Conservation (phyloP, 768 basidiomycete species). For the Lactarius akahatsu region DNA sequence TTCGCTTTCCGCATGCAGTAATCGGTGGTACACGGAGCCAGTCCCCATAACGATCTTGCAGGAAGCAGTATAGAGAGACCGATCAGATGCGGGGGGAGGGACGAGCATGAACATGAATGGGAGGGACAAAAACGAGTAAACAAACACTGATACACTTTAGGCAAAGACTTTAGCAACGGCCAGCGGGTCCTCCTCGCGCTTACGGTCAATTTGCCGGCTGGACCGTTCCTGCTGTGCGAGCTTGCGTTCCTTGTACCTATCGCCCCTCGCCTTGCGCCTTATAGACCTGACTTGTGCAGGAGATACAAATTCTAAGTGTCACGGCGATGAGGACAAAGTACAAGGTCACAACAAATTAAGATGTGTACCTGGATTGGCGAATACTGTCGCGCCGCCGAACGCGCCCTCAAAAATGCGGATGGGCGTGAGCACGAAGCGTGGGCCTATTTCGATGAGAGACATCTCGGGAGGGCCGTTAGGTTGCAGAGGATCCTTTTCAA, state of each 20-base stretch:
- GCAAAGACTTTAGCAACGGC: constrained; percentile 89
- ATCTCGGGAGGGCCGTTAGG: constrained; percentile 83
- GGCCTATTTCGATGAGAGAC: constrained; percentile 94
- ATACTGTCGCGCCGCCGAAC: constrained; percentile 92
- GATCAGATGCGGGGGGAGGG: background rate
- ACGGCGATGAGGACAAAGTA: constrained; percentile 5
- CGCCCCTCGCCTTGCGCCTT: constrained; percentile 67
- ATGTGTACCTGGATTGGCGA: constrained; percentile 84
- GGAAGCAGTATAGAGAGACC: background rate
- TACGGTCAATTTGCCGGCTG: constrained; percentile 61
- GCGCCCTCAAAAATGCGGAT: constrained; percentile 98
- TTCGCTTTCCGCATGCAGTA: background rate
- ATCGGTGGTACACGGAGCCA: background rate
- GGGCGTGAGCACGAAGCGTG: constrained; percentile 94
- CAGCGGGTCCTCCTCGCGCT: constrained; percentile 71
- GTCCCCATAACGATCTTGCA: background rate
- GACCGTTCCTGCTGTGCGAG: constrained; percentile 67
- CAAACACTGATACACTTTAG: constrained; percentile 41
- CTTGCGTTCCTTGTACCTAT: constrained; percentile 81
- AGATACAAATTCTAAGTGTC: constrained; percentile 78
- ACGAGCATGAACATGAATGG: constrained; percentile 9
- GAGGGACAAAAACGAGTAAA: constrained; percentile 7
- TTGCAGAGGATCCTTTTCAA: constrained; percentile 91
- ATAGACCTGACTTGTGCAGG: constrained; percentile 78
- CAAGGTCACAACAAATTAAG: constrained; percentile 8